Conservation (phyloP, 768 basidiomycete genomes). For the Termitomyces titanicus region DNA sequence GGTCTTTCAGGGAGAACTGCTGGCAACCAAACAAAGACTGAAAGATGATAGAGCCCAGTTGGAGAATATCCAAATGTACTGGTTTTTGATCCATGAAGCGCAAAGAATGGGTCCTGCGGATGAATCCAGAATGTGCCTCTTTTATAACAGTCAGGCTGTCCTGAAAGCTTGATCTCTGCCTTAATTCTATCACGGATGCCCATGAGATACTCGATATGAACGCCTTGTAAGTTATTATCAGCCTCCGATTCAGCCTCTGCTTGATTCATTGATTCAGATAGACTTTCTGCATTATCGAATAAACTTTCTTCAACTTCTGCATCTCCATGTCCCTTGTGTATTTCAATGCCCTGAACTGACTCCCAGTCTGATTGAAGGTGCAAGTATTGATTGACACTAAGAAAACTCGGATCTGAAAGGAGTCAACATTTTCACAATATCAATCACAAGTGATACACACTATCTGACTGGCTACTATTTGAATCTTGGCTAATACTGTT, state of each 20-base stretch:
- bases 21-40: not conserved
- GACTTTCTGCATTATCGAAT: not conserved
- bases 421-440: too few species aligned
- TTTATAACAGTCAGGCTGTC: not conserved
- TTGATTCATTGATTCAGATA: not conserved
- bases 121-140: not conserved
- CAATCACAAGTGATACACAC: too few species aligned
- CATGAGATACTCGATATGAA: not conserved
- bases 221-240: not conserved
- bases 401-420: too few species aligned
- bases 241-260: not conserved
- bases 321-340: not conserved
- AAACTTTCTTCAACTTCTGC: too few species aligned
- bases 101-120: not conserved
- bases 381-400: too few species aligned
- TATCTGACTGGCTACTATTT: too few species aligned
- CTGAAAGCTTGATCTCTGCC: not conserved
- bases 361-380: too few species aligned
- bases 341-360: too few species aligned
- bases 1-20: not conserved
- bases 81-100: not conserved
- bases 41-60: slow-evolving; percentile 1
- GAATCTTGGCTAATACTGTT: too few species aligned
- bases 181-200: not conserved
- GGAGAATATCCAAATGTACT: not conserved